These are phyloP conservation scores for Pyrenula massariospora DNA, from an alignment of 495 filamentous ascomycete species.

Conservation along the genomic window DNA sequence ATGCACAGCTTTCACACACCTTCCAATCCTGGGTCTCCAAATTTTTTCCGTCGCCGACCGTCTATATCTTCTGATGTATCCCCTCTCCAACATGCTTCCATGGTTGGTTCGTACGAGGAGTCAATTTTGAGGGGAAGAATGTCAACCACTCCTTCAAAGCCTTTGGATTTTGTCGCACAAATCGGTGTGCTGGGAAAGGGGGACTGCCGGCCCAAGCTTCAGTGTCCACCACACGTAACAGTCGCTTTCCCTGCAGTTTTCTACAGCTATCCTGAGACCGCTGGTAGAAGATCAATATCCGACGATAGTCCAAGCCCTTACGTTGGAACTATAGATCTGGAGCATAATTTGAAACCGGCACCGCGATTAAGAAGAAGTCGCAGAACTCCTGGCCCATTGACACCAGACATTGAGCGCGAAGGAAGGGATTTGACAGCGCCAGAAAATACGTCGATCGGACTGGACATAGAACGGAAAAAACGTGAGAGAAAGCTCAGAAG, in stretches of 20 bases:
- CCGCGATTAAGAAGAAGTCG: constrained; percentile 26
- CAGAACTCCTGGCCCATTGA: constrained; percentile 34
- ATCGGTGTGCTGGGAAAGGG: constrained; percentile 89
- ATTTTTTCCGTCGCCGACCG: constrained; percentile 47
- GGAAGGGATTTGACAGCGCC: constrained; percentile 8
- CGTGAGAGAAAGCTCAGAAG: constrained; percentile 44
- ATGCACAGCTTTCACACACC: constrained; percentile 44
- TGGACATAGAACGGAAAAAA: constrained; percentile 11
- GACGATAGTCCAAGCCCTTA: constrained; percentile 92
- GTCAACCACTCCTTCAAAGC: constrained; percentile 92
- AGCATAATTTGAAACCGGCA: constrained; percentile 54
- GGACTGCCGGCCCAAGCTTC: constrained; percentile 75
- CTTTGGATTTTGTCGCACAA: constrained; percentile 86
- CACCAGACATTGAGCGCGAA: constrained; percentile 18
- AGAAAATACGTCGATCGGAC: constrained; percentile 7
- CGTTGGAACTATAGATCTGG: constrained; percentile 86
- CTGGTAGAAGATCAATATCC: constrained; percentile 42
- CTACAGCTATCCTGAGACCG: constrained; percentile 72
- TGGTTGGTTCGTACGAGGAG: constrained; percentile 97
- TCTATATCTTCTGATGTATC: constrained; percentile 67
- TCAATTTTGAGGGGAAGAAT: constrained; percentile 90
- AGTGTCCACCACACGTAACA: constrained; percentile 84
- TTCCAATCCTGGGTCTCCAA: constrained; percentile 50
- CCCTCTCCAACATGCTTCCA: constrained; percentile 73
- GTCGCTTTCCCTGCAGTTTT: constrained; percentile 94